Evolutionary conservation across 192 early-diverging fungal genomes (phyloP).

Genomic region (Chytriomyces sp.): DNA sequence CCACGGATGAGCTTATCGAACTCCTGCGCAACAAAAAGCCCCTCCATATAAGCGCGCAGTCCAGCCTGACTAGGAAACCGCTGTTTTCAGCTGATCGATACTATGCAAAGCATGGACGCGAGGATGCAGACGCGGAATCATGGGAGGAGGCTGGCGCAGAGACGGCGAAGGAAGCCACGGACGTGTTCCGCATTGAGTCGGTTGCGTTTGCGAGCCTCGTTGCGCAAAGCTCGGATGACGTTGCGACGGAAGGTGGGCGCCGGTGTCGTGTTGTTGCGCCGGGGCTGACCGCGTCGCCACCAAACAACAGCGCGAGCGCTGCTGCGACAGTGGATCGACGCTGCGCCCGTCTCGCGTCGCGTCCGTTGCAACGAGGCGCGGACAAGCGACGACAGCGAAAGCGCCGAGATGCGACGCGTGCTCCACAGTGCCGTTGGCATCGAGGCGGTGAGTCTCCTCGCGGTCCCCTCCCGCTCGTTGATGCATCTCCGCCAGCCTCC

Average conservation of each 20-base stretch:
- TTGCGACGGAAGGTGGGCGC: constrained; percentile 20
- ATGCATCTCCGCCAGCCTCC: neutral
- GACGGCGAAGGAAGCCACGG: neutral
- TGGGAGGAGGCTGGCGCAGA: neutral
- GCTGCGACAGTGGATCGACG: constrained; percentile 27
- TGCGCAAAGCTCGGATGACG: constrained; percentile 14
- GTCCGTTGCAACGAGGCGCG: neutral
- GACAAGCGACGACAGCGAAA: neutral
- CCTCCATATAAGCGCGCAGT: constrained; percentile 3
- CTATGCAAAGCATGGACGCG: neutral
- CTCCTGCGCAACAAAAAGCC: constrained; percentile 5
- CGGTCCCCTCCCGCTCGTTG: no score
- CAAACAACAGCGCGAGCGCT: constrained; percentile 4
- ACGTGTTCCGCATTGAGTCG: neutral
- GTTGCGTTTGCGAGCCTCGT: constrained; percentile 13
- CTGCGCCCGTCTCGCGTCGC: constrained; percentile 1
- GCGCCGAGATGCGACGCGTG: neutral
- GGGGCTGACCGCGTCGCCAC: neutral
- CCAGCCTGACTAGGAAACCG: constrained; percentile 3
- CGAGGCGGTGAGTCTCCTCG: no score
- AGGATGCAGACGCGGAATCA: neutral
- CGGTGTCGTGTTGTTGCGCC: neutral
- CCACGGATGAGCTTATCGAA: neutral
- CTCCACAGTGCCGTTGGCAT: constrained; percentile 3
- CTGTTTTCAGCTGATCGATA: neutral